Percentiles rank a stretch among this genome's conserved stretches.
Conservation (phyloP, 805 yeast species). For the Suhomyces pyralidae region DNA sequence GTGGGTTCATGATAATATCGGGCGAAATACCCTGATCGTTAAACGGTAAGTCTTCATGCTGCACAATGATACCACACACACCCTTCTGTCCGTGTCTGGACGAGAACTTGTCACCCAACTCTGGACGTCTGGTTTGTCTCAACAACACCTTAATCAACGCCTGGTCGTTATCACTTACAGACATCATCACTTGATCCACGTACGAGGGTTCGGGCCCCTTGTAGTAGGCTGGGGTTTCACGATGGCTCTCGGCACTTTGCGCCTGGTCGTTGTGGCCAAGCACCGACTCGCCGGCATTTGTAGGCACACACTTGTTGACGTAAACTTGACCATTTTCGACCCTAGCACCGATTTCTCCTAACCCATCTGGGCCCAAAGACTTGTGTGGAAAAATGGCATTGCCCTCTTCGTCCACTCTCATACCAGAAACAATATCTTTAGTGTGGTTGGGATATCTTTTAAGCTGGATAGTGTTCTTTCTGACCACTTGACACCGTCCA, state of each 20-base stretch:
- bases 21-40: conserved; percentile 90
- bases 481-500: conserved; percentile 94
- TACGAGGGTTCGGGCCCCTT: conserved; percentile 95
- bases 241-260: conserved; percentile 54
- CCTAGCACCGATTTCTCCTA: conserved; percentile 92
- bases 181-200: conserved; percentile 96
- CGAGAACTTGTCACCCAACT: conserved; percentile 94
- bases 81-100: conserved; percentile 99
- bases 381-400: conserved; percentile 83
- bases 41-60: conserved; percentile 95
- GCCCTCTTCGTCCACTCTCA: conserved; percentile 80
- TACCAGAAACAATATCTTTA: conserved; percentile 86
- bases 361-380: conserved; percentile 88
- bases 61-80: conserved; percentile 97
- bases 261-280: conserved; percentile 37
- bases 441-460: conserved; percentile 94
- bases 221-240: conserved; percentile 89
- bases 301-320: conserved; percentile 90
- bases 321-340: conserved; percentile 92
- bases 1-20: conserved; percentile 98
- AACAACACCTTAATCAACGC: conserved; percentile 87
- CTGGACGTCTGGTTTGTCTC: conserved; percentile 96
- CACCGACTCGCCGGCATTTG: conserved; percentile 70
- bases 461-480: conserved; percentile 85
- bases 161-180: conserved; percentile 92